phyloP scores from a whole-genome alignment of 352 stramenopile genomes.

The Globisporangium rhizosaccharum region DNA sequence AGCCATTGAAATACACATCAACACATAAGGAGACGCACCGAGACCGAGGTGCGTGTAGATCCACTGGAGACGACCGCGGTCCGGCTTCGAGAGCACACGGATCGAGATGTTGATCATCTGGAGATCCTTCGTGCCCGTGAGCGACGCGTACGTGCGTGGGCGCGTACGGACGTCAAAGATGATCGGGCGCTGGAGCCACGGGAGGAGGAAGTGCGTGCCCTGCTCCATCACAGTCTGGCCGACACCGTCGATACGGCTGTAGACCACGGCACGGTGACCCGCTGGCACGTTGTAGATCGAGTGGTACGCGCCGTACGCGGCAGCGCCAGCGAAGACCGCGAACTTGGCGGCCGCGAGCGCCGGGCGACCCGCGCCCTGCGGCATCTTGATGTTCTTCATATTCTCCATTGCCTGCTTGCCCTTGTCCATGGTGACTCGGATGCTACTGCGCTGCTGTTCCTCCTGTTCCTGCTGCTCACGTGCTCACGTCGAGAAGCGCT shows the following conservation, averaged over 20 bases:
- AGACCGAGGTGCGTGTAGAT: constrained; percentile 95
- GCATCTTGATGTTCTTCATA: constrained; percentile 88
- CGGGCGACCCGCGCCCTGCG: constrained; percentile 53
- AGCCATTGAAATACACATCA: background rate
- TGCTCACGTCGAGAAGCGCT: constrained; percentile 8
- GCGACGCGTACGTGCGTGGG: constrained; percentile 90
- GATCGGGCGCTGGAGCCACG: constrained; percentile 96
- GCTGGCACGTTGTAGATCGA: constrained; percentile 87
- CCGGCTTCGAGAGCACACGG: constrained; percentile 97
- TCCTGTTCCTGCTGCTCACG: background rate
- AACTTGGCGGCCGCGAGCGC: constrained; percentile 57
- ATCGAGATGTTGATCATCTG: constrained; percentile 99
- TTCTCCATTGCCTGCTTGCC: constrained; percentile 84
- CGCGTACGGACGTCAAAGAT: constrained; percentile 94
- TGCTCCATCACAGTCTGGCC: constrained; percentile 79
- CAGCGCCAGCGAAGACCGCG: constrained; percentile 47
- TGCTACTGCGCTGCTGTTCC: background rate
- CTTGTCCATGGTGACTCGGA: constrained; percentile 63
- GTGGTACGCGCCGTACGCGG: constrained; percentile 75
- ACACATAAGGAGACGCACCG: constrained; percentile 30
- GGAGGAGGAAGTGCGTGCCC: constrained; percentile 96
- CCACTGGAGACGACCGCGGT: constrained; percentile 91
- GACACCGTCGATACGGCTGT: constrained; percentile 87
- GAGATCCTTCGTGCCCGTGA: constrained; percentile 95
- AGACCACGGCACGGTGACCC: constrained; percentile 87